phyloP scores from a whole-genome alignment of 1,139 yeast genomes.

The Yamadazyma taylorii region DNA sequence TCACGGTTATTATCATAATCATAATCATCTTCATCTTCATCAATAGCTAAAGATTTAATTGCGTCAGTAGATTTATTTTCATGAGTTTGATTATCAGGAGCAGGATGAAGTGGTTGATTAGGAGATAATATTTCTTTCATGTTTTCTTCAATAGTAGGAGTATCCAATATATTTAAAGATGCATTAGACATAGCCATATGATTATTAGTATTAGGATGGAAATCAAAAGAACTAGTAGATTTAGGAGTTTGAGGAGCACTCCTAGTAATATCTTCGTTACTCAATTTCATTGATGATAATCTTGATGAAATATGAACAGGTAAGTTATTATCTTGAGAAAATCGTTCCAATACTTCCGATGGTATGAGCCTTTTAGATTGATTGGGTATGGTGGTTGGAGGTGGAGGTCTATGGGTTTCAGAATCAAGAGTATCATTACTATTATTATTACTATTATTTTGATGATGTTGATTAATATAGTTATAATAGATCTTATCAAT shows the following conservation, averaged over 20 bases:
- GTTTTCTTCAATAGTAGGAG: slow-evolving; percentile 25
- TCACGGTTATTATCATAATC: slow-evolving; percentile 4
- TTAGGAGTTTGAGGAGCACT: slow-evolving; percentile 34
- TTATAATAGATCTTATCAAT: slow-evolving; percentile 36
- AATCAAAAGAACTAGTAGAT: slow-evolving; percentile 30
- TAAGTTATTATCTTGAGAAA: slow-evolving; percentile 5
- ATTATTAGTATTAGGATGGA: slow-evolving; percentile 15
- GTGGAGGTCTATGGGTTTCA: slow-evolving; percentile 12
- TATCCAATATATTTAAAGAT: slow-evolving; percentile 40
- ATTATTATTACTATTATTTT: slow-evolving; percentile 8
- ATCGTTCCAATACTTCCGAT: slow-evolving; percentile 7
- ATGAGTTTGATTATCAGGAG: background rate
- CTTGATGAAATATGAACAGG: slow-evolving; percentile 33
- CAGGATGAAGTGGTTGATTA: background rate
- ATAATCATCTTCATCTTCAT: slow-evolving; percentile 10
- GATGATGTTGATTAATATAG: slow-evolving; percentile 18
- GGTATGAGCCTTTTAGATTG: slow-evolving; percentile 10
- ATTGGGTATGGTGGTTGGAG: slow-evolving; percentile 10
- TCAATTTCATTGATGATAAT: slow-evolving; percentile 26
- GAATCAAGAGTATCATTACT: slow-evolving; percentile 38
- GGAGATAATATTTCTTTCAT: slow-evolving; percentile 15
- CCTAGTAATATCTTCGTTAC: slow-evolving; percentile 17
- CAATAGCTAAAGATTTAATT: slow-evolving; percentile 12
- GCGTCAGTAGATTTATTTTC: slow-evolving; percentile 13
- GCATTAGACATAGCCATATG: slow-evolving; percentile 33